Percentiles rank a stretch among this genome's conserved stretches.
Evolutionary conservation across 2,329 filamentous ascomycete genomes (phyloP).

Genomic region (Colletotrichum melonis): DNA sequence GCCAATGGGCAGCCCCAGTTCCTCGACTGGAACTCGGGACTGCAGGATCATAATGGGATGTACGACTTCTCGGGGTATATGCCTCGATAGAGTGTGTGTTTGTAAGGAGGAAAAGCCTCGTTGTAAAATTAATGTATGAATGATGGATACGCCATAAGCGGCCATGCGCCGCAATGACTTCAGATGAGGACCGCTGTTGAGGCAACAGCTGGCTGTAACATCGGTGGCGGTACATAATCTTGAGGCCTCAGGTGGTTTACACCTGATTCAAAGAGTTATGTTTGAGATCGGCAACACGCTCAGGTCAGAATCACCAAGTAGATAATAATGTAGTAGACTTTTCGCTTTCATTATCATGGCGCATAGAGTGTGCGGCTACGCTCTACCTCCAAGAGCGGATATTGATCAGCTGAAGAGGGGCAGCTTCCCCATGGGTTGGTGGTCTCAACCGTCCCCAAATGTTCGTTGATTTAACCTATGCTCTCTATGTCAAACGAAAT

Average conservation of each 20-base stretch:
- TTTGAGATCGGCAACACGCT: neutral
- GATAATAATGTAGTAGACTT: neutral
- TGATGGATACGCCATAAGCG: neutral
- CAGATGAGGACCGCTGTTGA: neutral
- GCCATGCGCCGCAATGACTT: neutral
- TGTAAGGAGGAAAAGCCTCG: no score
- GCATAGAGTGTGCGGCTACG: neutral
- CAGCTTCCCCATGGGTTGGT: no score
- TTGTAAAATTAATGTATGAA: constrained; percentile 7
- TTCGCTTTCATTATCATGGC: neutral
- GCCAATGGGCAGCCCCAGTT: constrained; percentile 3
- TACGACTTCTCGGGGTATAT: constrained; percentile 30
- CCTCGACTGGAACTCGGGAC: constrained; percentile 10
- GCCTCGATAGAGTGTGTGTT: neutral
- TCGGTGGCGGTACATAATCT: neutral
- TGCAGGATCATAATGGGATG: constrained; percentile 24
- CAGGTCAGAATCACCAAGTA: no score
- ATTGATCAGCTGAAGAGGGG: no score
- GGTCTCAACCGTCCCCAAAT: no score
- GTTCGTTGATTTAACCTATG: neutral
- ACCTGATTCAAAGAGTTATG: neutral
- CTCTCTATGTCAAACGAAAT: neutral
- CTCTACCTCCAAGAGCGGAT: no score
- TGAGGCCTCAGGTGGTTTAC: neutral
- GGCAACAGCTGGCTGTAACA: neutral